A percentile compares a stretch with the other conserved stretches of the same genome.
Conservation (phyloP, 371 early-diverging fungal genomes). For the Circinella umbellata region DNA sequence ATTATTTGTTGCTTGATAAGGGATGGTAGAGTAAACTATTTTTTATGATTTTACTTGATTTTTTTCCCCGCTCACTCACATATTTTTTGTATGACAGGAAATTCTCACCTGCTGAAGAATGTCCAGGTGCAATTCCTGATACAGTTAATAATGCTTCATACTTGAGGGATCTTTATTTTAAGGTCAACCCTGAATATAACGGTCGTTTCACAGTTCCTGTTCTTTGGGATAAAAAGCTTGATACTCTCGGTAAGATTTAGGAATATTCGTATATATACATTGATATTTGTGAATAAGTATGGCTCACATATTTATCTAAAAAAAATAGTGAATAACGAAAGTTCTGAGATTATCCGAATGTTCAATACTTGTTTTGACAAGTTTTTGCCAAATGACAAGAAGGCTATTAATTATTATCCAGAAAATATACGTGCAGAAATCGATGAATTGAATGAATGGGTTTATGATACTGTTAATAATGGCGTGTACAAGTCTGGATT, state of each 20-base stretch:
- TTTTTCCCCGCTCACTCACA: not conserved
- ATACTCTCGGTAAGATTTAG: conserved; percentile 75
- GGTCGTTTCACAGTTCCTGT: conserved; percentile 91
- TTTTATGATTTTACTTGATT: too few relatives aligned
- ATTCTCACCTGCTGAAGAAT: conserved; percentile 72
- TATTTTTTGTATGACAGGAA: conserved; percentile 40
- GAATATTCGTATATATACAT: not conserved
- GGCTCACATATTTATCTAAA: too few relatives aligned
- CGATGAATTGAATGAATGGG: conserved; percentile 88
- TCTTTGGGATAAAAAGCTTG: conserved; percentile 89
- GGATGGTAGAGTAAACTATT: conserved; percentile 64
- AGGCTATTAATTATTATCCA: conserved; percentile 80
- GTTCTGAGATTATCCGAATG: conserved; percentile 95
- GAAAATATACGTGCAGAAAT: conserved; percentile 73
- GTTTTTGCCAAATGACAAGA: conserved; percentile 64
- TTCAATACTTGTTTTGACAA: conserved; percentile 89
- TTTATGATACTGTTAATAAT: conserved; percentile 87
- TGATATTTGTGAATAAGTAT: not conserved
- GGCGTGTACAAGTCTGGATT: conserved; percentile 91
- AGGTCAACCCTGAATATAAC: conserved; percentile 77
- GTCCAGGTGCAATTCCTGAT: conserved; percentile 84
- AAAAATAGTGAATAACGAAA: conserved; percentile 90
- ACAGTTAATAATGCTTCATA: conserved; percentile 72
- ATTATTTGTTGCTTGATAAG: conserved; percentile 76
- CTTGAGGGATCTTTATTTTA: conserved; percentile 88